These are phyloP conservation scores for Talaromyces verruculosus DNA, from an alignment of 2,329 filamentous ascomycete species.

Conservation along the genomic window DNA sequence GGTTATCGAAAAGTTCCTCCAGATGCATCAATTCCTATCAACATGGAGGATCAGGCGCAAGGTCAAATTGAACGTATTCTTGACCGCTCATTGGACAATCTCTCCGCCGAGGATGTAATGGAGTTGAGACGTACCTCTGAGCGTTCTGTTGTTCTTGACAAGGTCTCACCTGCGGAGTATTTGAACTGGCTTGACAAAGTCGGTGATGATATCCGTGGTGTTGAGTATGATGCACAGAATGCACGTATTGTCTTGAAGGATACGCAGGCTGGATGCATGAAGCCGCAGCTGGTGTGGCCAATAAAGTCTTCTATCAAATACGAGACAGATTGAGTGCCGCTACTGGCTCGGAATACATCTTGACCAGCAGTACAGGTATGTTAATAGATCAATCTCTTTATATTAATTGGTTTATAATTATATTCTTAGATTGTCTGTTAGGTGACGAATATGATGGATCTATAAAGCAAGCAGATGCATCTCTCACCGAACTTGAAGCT, in stretches of 20 bases:
- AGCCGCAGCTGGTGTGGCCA: no score
- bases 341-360: neutral
- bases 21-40: no score
- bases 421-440: neutral
- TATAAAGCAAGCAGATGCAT: neutral
- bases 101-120: slow-evolving; percentile 4
- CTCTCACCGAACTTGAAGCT: neutral
- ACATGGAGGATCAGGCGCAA: no score
- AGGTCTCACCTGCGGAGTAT: neutral
- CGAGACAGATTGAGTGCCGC: no score
- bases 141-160: slow-evolving; percentile 11
- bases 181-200: neutral
- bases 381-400: neutral
- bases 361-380: neutral
- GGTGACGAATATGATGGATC: neutral
- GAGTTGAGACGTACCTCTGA: slow-evolving; percentile 10
- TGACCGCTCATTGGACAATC: slow-evolving; percentile 1
- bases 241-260: neutral
- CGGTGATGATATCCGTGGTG: neutral
- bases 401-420: neutral
- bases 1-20: no score
- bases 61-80: neutral
- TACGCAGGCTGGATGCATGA: neutral
- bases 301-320: no score
- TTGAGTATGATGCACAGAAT: neutral